Percentiles rank a stretch among this genome's conserved stretches.
phyloP scores from a whole-genome alignment of 2,329 filamentous ascomycete genomes.

The Xylariaceae sp. region DNA sequence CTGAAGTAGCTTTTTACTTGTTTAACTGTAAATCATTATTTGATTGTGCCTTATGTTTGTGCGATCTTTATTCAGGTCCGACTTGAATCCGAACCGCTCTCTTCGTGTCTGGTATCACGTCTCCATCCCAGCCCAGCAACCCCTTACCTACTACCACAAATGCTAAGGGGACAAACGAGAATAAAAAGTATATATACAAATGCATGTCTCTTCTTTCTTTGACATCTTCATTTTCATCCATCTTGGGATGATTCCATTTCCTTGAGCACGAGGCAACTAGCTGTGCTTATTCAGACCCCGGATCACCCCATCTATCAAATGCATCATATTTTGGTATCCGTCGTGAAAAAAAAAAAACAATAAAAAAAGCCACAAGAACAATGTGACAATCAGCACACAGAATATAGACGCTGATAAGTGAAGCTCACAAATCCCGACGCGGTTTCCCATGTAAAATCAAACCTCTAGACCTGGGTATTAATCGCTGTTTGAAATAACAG shows the following conservation, averaged over 20 bases:
- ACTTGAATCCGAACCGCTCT: background rate
- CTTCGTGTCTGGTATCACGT: conserved; percentile 23
- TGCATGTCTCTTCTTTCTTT: conserved; percentile 20
- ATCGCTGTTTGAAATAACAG: conserved; percentile 26
- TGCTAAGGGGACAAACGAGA: conserved; percentile 18
- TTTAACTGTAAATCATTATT: background rate
- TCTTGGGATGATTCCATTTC: conserved; percentile 5
- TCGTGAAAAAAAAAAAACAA: conserved; percentile 25
- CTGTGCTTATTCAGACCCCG: conserved; percentile 7
- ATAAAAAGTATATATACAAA: conserved; percentile 36
- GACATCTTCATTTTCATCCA: conserved; percentile 6
- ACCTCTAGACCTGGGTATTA: conserved; percentile 23
- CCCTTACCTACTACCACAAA: conserved; percentile 14
- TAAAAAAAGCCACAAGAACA: conserved; percentile 22
- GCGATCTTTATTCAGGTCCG: background rate
- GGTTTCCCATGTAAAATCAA: conserved; percentile 28
- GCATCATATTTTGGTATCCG: conserved; percentile 34
- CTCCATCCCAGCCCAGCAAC: conserved; percentile 16
- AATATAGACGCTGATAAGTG: conserved; percentile 21
- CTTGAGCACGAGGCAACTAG: conserved; percentile 1
- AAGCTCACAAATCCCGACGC: conserved; percentile 18
- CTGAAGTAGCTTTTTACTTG: background rate
- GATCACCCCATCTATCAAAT: conserved; percentile 34
- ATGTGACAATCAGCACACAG: conserved; percentile 15
- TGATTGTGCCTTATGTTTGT: background rate